These are phyloP conservation scores for Ceratocystis cubensis DNA, from an alignment of 2,329 filamentous ascomycete genomes.

Conservation along the genomic window DNA sequence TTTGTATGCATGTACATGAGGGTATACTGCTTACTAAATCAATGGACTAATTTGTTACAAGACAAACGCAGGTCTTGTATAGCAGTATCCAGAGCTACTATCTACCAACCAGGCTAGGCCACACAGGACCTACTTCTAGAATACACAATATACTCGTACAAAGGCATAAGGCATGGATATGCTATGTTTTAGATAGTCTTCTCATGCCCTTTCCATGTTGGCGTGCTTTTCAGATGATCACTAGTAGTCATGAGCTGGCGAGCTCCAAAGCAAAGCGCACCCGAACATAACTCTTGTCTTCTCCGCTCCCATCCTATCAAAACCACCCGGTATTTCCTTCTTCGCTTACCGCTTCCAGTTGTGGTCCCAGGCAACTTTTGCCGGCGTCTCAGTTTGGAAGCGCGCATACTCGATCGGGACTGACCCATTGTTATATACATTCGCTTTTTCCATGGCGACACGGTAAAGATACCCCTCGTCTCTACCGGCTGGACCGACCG, in stretches of 20 bases:
- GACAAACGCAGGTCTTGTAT: not conserved
- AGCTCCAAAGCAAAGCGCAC: not conserved
- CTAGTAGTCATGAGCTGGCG: not conserved
- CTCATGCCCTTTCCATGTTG: not conserved
- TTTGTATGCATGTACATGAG: too few species aligned
- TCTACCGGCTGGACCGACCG: conserved; percentile 43
- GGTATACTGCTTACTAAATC: not conserved
- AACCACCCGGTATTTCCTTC: not conserved
- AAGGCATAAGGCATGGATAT: not conserved
- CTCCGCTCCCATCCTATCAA: too few species aligned
- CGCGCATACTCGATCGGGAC: conserved; percentile 88
- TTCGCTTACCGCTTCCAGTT: conserved; percentile 56
- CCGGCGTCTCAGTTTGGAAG: conserved; percentile 71
- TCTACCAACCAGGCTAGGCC: not conserved
- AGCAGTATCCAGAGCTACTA: not conserved
- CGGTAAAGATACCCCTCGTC: conserved; percentile 66
- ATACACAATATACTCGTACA: conserved; percentile 17
- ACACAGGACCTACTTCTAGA: conserved; percentile 1
- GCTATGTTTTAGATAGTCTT: not conserved
- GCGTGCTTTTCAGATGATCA: not conserved
- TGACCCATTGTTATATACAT: conserved; percentile 56
- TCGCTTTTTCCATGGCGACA: conserved; percentile 82
- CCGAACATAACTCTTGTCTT: not conserved
- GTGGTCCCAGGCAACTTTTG: conserved; percentile 77
- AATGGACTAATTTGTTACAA: not conserved